Conservation (phyloP, 2,329 filamentous ascomycete species). For the Fusarium sp. region DNA sequence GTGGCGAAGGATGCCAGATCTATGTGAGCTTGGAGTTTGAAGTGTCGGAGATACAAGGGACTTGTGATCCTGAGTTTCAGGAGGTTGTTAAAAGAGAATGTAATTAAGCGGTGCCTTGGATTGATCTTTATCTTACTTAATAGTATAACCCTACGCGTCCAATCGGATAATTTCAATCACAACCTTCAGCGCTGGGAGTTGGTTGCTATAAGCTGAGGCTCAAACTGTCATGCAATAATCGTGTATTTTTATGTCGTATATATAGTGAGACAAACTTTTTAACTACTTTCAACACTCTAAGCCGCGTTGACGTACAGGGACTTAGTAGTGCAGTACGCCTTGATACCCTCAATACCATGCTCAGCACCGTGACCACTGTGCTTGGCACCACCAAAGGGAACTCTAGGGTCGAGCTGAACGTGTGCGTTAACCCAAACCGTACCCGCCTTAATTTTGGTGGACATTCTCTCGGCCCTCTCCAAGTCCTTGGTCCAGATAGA, state of each 20-base stretch:
- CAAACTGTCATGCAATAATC: background rate
- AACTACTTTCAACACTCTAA: background rate
- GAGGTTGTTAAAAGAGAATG: background rate
- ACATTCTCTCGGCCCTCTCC: slow-evolving; percentile 61
- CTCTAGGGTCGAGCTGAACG: background rate
- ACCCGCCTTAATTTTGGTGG: slow-evolving; percentile 64
- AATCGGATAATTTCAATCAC: background rate
- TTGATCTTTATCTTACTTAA: background rate
- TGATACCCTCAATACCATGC: background rate
- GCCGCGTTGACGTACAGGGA: background rate
- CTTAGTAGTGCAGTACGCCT: background rate
- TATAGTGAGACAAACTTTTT: background rate
- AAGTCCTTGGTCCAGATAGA: slow-evolving; percentile 67
- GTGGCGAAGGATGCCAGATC: slow-evolving; percentile 34
- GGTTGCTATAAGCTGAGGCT: background rate
- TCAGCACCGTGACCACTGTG: background rate
- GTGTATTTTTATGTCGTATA: background rate
- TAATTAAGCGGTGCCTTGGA: background rate
- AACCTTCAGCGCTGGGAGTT: background rate
- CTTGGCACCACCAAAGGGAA: background rate
- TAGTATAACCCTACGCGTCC: background rate
- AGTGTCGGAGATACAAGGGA: background rate
- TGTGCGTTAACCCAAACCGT: slow-evolving; percentile 67
- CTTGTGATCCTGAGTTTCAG: background rate
- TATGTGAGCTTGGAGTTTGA: slow-evolving; percentile 34